These are phyloP conservation scores for Saitoella complicata DNA, from an alignment of 805 yeast species.

Conservation along the genomic window DNA sequence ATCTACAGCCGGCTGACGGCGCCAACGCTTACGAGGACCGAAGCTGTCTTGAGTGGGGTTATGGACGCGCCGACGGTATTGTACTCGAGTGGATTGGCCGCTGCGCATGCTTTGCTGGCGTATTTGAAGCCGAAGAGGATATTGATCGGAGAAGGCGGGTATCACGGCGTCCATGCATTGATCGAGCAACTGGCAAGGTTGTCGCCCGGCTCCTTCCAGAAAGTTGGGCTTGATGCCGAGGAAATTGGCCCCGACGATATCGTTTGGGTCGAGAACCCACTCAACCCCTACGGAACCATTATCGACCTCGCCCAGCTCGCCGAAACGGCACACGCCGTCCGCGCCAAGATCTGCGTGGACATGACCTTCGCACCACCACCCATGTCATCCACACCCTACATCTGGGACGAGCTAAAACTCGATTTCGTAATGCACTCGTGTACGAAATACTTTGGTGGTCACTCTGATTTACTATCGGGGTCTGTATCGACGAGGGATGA, in stretches of 20 bases:
- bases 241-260: conserved; percentile 52
- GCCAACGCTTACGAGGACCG: conserved; percentile 55
- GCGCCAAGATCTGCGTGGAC: conserved; percentile 63
- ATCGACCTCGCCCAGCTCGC: conserved; percentile 49
- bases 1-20: conserved; percentile 62
- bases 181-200: conserved; percentile 46
- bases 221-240: conserved; percentile 26
- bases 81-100: conserved; percentile 66
- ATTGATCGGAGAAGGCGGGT: conserved; percentile 53
- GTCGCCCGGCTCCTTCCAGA: conserved; percentile 30
- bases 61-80: conserved; percentile 37
- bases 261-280: conserved; percentile 73
- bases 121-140: conserved; percentile 59
- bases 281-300: conserved; percentile 63
- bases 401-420: conserved; percentile 41
- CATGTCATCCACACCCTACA: conserved; percentile 50
- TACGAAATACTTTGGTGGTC: conserved; percentile 91
- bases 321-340: conserved; percentile 54
- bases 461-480: conserved; percentile 78
- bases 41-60: conserved; percentile 42
- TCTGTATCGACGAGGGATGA: conserved; percentile 48
- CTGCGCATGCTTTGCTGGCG: conserved; percentile 60
- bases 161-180: conserved; percentile 72
- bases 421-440: conserved; percentile 84
- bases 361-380: conserved; percentile 94